Base-by-base conservation (phyloP, 73 alveolate genomes). In the Stentor coeruleus region DNA sequence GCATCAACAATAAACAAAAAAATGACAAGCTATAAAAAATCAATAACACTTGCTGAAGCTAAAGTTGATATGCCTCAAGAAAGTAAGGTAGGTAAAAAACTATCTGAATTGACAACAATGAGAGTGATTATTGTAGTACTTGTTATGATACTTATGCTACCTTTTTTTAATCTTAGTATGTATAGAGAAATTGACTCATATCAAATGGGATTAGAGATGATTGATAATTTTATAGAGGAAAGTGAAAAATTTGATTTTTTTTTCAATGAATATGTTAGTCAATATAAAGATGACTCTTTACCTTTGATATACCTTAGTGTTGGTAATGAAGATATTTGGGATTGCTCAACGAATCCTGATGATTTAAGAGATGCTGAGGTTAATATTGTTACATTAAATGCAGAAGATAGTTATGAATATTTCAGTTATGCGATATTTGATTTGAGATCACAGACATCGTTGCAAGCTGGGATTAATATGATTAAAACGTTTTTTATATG, bases 111-210 rank as follows among this genome's bases (percentile, higher is more conserved):
- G 74, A 96, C 98, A 26, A 95, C 98, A 40, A 88, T 92, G 87
- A 93, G 97, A 89, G 97, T 96, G 58, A 93, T 96, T 20, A 81
- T 96, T 3, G 84, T 96, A 35, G 96, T 96, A 20, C 89, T 96
- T 26, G 90, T 91, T 41, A 94, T 95, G 91, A 81, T 96, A 26
- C 55, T 96, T 28, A 80, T 92, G 33, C 84, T 92, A 14, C 96
- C 97, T 11, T 72, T 91, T 31, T 93, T 94, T 82, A 42, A 91
- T 15, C 49, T 79, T 75, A 59, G 40, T 39, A 85, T 95, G 3
- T 94, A 90, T 74, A 38, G 40, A 35, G 95, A 91, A 49, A 88
- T 76, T 26, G 77, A 59, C 31, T 74, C 89, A 33, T 91, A 89
- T 85, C 77, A 33, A 11, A 74, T 14, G 37, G 95, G 92, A 20